phyloP scores from a whole-genome alignment of 2,329 filamentous ascomycete species.

The Penicillium sclerotigenum region DNA sequence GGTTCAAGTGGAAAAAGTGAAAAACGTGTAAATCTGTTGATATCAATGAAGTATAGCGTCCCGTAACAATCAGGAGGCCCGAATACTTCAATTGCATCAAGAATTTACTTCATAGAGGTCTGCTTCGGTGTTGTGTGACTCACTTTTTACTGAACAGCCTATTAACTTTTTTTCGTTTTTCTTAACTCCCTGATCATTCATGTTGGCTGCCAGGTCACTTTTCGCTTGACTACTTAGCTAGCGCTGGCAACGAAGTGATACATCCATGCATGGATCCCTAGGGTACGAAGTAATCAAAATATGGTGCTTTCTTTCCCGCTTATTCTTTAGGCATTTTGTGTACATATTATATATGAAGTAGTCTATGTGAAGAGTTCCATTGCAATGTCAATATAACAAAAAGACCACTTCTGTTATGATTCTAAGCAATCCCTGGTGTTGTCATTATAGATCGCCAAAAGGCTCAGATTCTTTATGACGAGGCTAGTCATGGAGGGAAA shows the following conservation, averaged over 20 bases:
- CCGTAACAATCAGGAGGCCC: not conserved
- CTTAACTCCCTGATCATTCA: not conserved
- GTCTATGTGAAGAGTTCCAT: not conserved
- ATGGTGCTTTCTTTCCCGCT: not conserved
- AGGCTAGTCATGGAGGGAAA: no score
- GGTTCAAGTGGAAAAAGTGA: not conserved
- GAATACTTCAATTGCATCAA: not conserved
- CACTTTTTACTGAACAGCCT: not conserved
- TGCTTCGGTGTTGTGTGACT: not conserved
- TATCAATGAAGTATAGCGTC: not conserved
- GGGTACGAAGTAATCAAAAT: not conserved
- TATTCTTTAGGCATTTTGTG: not conserved
- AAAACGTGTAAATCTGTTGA: not conserved
- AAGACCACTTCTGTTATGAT: not conserved
- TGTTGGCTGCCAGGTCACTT: not conserved
- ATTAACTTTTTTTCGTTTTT: not conserved
- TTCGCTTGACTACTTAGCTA: not conserved
- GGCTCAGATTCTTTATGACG: fast-evolving
- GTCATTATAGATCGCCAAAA: not conserved
- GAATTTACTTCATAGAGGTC: not conserved
- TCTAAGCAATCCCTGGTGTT: not conserved
- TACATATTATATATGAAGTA: not conserved
- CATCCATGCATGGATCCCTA: not conserved
- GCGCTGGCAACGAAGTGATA: not conserved
- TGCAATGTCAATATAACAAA: no score